A percentile compares a stretch with the other conserved stretches of the same genome.
Conservation (phyloP, 148 eudicot genomes). For the Fagopyrum esculentum region DNA sequence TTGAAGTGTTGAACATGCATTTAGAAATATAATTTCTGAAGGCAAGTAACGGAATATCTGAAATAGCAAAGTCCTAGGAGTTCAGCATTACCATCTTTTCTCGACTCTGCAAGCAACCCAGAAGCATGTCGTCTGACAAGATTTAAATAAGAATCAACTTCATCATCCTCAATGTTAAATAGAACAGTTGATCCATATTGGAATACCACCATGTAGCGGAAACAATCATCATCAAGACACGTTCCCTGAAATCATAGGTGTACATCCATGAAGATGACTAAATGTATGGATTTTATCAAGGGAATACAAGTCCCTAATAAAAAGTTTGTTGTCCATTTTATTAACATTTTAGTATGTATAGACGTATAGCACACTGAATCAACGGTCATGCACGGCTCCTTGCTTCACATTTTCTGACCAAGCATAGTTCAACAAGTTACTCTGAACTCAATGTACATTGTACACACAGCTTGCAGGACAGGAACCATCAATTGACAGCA, state of each 20-base stretch:
- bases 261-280: background rate
- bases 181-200: conserved; percentile 90
- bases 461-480: background rate
- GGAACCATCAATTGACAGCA: background rate
- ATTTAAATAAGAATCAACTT: conserved; percentile 63
- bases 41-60: background rate
- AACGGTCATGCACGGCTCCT: background rate
- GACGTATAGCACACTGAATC: background rate
- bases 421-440: background rate
- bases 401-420: background rate
- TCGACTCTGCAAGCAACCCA: conserved; percentile 71
- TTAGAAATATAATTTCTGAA: background rate
- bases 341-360: background rate
- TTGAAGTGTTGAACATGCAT: background rate
- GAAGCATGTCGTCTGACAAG: conserved; percentile 76
- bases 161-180: conserved; percentile 79
- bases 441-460: background rate
- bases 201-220: conserved; percentile 76
- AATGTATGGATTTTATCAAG: background rate
- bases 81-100: conserved; percentile 60
- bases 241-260: conserved; percentile 44
- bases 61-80: background rate
- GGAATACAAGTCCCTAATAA: background rate
- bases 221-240: conserved; percentile 24
- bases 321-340: background rate